Base-by-base conservation (phyloP, 768 basidiomycete species). In the Tubosaeta sp. region DNA sequence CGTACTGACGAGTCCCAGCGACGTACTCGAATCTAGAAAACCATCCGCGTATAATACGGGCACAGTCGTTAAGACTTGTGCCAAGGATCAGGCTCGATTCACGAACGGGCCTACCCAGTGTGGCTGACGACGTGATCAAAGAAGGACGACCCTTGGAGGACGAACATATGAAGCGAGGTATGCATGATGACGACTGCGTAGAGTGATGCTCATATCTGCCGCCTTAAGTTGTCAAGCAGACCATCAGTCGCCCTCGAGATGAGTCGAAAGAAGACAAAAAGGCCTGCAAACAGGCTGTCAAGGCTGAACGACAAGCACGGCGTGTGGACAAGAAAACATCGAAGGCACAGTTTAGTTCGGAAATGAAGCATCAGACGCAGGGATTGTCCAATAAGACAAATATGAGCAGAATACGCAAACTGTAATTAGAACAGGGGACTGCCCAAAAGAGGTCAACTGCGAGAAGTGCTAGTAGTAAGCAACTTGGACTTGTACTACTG, bases 21-120 rank as follows among this genome's bases (percentile, higher is more conserved):
- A 97, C 95, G 10, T 95, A 94, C 65, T 88, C 92, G n/a, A 99
- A 97, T 64, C 76, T 97, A 7, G 97, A 97, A 67, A 99, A 99
- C 63, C 97, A 98, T 66, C 97, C 97, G 0, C 82, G 86, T 9
- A 73, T 97, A 31, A 94, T 99, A 53, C 80, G 83, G 25, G 82
- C 85, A 17, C 75, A 85, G 32, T 77, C 82, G 53, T 63, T 70
- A 37, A 77, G 74, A 61, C 71, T 73, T 19, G 76, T 79, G 0
- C 75, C 84, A 0, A 86, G 81, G 66, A 91, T 95, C 57, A 63
- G 68, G 27, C 72, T 95, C 27, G 85, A 95, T 64, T 76, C 83
- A 1, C 84, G 80, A 57, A 92, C 88, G 0, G 92, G 91, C 3
- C 71, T 94, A 9, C 93, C 92, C 4, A 66, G 73, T 27, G 72